Percentiles rank a stretch among this genome's conserved stretches.
phyloP scores from a whole-genome alignment of 768 basidiomycete species.

The Rhizopogon vulgaris region DNA sequence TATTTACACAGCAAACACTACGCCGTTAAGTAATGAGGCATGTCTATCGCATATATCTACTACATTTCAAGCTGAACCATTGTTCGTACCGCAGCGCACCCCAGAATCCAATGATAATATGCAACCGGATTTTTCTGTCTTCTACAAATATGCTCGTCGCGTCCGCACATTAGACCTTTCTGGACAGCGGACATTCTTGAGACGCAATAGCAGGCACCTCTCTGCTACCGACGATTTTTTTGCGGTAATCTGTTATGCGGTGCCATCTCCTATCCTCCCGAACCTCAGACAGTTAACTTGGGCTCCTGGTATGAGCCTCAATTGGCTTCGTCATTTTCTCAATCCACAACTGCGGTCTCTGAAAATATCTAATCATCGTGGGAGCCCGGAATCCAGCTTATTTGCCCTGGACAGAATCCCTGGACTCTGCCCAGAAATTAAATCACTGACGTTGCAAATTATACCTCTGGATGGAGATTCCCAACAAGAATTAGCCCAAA shows the following conservation, averaged over 20 bases:
- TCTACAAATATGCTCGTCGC: not conserved
- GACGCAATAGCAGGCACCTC: not conserved
- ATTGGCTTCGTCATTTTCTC: not conserved
- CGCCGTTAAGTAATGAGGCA: not conserved
- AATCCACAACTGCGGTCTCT: not conserved
- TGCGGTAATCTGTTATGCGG: not conserved
- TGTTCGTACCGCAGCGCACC: not conserved
- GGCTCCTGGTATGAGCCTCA: not conserved
- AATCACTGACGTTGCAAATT: not conserved
- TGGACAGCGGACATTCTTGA: not conserved
- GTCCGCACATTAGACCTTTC: not conserved
- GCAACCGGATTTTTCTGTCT: not conserved
- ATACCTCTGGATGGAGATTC: not conserved
- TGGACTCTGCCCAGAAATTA: not conserved
- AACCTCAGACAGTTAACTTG: not conserved
- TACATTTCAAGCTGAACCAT: not conserved
- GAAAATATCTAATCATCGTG: not conserved
- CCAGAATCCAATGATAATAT: not conserved
- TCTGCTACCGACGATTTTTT: not conserved
- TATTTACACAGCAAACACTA: not conserved
- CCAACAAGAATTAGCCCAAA: not conserved
- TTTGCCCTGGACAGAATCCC: not conserved
- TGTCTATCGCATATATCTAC: not conserved
- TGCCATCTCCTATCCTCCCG: not conserved
- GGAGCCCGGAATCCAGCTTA: not conserved